These are phyloP conservation scores for Linnemannia hyalina DNA, from an alignment of 192 early-diverging fungal genomes.

Conservation along the genomic window DNA sequence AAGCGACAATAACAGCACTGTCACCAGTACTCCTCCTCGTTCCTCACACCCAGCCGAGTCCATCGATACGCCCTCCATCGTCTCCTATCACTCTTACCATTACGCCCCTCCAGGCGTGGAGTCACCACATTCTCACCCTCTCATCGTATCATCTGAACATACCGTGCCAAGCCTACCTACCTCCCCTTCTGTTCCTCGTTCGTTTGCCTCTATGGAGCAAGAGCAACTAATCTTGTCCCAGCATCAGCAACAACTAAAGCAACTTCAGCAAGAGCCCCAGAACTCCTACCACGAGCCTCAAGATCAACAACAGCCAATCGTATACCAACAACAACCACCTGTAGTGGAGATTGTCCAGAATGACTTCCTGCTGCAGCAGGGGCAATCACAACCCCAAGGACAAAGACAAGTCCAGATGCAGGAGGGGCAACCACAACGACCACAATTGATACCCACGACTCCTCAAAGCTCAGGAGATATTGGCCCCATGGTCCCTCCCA, in stretches of 20 bases:
- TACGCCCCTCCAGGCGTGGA: not conserved
- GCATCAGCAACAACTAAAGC: not conserved
- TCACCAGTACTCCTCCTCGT: not conserved
- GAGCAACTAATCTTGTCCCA: not conserved
- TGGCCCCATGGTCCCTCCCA: not conserved
- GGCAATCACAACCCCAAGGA: conserved; percentile 14
- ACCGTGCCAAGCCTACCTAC: conserved; percentile 1
- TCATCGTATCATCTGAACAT: not conserved
- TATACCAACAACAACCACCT: not conserved
- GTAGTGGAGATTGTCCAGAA: not conserved
- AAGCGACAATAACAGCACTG: not conserved
- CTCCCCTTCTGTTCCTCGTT: not conserved
- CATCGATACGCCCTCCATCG: not conserved
- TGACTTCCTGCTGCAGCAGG: not conserved
- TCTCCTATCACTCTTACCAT: not conserved
- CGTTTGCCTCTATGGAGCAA: not conserved
- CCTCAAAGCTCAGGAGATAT: not conserved
- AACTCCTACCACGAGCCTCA: not conserved
- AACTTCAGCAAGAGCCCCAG: conserved; percentile 1
- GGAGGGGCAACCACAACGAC: not conserved
- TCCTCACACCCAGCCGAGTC: not conserved
- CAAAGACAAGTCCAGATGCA: not conserved
- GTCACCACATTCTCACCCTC: not conserved
- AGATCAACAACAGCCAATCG: not conserved
- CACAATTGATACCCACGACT: not conserved